Evolutionary conservation across 345 rosid species (phyloP), one percentile per base, ranked within the genome.

Genomic region (Bretschneidera sinensis): DNA sequence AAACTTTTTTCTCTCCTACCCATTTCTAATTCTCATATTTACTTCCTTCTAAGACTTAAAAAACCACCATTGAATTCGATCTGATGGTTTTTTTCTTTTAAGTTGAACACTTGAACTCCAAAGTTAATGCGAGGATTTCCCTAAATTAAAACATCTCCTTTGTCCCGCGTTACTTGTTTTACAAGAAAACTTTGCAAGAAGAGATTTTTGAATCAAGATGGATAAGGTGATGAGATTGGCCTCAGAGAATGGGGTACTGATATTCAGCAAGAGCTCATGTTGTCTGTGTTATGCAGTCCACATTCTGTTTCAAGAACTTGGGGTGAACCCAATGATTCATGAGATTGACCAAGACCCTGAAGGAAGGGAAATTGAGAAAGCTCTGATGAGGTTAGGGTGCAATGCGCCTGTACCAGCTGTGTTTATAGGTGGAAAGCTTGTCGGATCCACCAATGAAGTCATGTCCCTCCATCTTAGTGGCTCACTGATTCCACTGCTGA

Each of bases 381-480:
- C 96, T 54, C 83, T 88, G 17, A 55, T 69, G 70, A 85, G 88
- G 71, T 34, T 85, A 13, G 96, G 96, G 8, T 82, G 88, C 54
- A 69, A 66, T 61, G 76, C 82, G 4, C 82, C 90, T 6, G 78
- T 85, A 20, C 96, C 96, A 8, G 85, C 90, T 5, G 85, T 88
- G 61, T 88, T 88, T 71, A 82, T 88, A 0, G 86, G 81, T 6
- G 96, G 96, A 47, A 74, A 82, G 71, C 79, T 83, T 7, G 68
- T 85, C 20, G 96, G 96, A 5, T 82, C 96, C 49, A 88, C 92
- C 62, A 85, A 88, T 57, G 92, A 84, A 71, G 86, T 88, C 77
- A 88, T 85, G 96, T 85, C 96, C 49, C 88, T 79, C 59, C 96
- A 88, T 63, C 83, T 88, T 21, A 77, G 88, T 61, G 96, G 92